phyloP scores from a whole-genome alignment of 164 flowering plant species.

The Vitis amurensis region DNA sequence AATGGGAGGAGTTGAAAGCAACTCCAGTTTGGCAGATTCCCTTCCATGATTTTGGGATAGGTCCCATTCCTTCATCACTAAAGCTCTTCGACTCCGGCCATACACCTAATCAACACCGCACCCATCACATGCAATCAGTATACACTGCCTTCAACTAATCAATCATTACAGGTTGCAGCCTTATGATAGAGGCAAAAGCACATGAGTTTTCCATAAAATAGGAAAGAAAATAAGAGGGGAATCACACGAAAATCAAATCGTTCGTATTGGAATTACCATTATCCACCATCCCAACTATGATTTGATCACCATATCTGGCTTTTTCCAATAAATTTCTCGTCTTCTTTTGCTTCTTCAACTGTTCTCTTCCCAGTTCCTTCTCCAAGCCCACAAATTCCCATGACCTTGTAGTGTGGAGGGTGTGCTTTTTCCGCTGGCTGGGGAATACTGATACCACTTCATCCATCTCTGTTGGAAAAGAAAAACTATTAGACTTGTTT shows the following conservation, averaged over 20 bases:
- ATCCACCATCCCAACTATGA: constrained; percentile 71
- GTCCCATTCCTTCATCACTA: constrained; percentile 64
- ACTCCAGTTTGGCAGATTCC: constrained; percentile 75
- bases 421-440: constrained; percentile 43
- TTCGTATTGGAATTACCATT: constrained; percentile 43
- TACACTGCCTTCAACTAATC: too few species aligned
- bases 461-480: constrained; percentile 45
- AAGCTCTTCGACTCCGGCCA: constrained; percentile 90
- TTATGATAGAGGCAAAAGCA: neutral
- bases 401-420: constrained; percentile 86
- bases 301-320: constrained; percentile 57
- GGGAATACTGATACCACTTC: constrained; percentile 60
- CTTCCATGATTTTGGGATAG: constrained; percentile 70
- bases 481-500: neutral
- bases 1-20: constrained; percentile 56
- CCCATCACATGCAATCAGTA: neutral
- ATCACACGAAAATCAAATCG: neutral
- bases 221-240: neutral
- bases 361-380: constrained; percentile 8
- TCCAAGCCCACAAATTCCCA: constrained; percentile 70
- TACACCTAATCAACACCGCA: constrained; percentile 42
- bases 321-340: constrained; percentile 24
- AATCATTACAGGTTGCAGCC: neutral
- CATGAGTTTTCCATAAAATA: too few species aligned
- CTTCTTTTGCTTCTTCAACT: neutral